These are phyloP conservation scores for Leishmania tropica DNA, from an alignment of 208 protist species.

Conservation along the genomic window DNA sequence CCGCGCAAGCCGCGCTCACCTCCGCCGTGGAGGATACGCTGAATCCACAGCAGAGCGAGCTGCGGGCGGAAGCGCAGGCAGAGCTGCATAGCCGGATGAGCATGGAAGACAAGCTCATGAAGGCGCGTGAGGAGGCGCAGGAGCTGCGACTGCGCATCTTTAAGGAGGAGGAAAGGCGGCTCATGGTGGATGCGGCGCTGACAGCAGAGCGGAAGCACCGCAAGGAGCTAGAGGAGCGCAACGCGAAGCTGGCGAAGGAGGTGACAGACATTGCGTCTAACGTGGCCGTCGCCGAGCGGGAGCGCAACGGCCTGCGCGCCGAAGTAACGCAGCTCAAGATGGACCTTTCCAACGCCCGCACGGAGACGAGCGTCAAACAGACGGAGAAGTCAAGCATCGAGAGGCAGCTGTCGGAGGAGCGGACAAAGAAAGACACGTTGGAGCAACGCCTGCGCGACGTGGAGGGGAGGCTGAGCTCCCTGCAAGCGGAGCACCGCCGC, in stretches of 20 bases:
- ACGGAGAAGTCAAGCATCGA: constrained; percentile 47
- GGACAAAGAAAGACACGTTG: constrained; percentile 47
- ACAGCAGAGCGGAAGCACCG: constrained; percentile 24
- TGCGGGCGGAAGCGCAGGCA: constrained; percentile 24
- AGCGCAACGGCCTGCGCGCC: constrained; percentile 44
- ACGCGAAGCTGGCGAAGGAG: constrained; percentile 51
- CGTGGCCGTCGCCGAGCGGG: constrained; percentile 34
- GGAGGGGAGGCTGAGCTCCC: constrained; percentile 38
- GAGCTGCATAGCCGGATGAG: constrained; percentile 20
- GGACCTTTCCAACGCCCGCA: constrained; percentile 48
- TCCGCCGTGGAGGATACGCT: constrained; percentile 2
- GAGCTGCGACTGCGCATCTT: constrained; percentile 67
- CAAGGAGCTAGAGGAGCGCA: constrained; percentile 53
- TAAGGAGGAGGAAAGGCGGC: constrained; percentile 38
- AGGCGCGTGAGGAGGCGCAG: constrained; percentile 62
- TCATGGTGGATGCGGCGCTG: constrained; percentile 53
- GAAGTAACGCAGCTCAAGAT: constrained; percentile 45
- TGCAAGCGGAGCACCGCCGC: constrained; percentile 64
- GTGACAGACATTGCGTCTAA: constrained; percentile 49
- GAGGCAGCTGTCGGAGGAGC: constrained; percentile 50
- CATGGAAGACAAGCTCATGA: constrained; percentile 44
- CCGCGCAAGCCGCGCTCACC: constrained; percentile 35
- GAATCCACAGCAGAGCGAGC: constrained; percentile 20
- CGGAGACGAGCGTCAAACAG: constrained; percentile 40
- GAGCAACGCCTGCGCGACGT: constrained; percentile 71